These are phyloP conservation scores for Aspergillus pseudoviridinutans DNA, from an alignment of 2,329 filamentous ascomycete species.

Conservation along the genomic window DNA sequence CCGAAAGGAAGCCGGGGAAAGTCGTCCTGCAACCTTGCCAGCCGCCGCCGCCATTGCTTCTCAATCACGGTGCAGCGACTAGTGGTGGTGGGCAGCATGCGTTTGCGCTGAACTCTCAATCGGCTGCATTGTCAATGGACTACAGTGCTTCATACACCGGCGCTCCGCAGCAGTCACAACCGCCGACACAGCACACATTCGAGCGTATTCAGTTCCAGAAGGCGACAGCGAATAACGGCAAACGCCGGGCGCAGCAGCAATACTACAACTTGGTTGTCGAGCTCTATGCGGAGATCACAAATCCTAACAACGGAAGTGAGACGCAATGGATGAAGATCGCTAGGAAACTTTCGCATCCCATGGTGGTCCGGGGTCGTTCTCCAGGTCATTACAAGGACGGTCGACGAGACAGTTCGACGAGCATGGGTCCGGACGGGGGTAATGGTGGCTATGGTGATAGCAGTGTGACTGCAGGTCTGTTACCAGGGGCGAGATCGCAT, in stretches of 20 bases:
- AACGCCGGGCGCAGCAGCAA: conserved; percentile 82
- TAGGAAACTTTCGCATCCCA: conserved; percentile 68
- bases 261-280: conserved; percentile 91
- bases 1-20: conserved; percentile 68
- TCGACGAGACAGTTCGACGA: conserved; percentile 64
- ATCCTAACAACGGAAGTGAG: conserved; percentile 31
- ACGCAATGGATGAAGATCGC: conserved; percentile 68
- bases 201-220: conserved; percentile 94
- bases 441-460: conserved; percentile 44
- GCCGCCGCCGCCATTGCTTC: conserved; percentile 42
- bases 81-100: conserved; percentile 21
- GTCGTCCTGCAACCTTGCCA: conserved; percentile 64
- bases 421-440: conserved; percentile 64
- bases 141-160: conserved; percentile 29
- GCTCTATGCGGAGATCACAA: conserved; percentile 66
- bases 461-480: conserved; percentile 28
- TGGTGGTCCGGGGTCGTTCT: conserved; percentile 82
- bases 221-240: conserved; percentile 90
- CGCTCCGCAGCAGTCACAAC: conserved; percentile 30
- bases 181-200: conserved; percentile 59
- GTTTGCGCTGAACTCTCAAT: conserved; percentile 23
- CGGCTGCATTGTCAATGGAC: conserved; percentile 29
- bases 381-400: conserved; percentile 76
- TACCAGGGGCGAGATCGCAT: conserved; percentile 27
- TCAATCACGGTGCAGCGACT: conserved; percentile 22